Evolutionary conservation across 2,329 filamentous ascomycete genomes (phyloP), one percentile per base, ranked within the genome.

Genomic region (Beauveria brongniartii): DNA sequence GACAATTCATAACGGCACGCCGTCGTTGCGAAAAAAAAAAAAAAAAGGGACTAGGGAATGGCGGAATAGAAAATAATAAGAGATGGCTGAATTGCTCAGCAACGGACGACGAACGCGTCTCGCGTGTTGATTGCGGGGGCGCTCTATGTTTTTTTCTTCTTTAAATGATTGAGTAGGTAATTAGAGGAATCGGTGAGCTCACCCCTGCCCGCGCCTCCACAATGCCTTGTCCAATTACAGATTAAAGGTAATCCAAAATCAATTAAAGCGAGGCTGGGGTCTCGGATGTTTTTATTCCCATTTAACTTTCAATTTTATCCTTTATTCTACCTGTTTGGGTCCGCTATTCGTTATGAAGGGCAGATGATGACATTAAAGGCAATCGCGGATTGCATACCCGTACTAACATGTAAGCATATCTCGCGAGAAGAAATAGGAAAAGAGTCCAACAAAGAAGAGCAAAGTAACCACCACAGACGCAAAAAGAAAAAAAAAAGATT

Each of bases 241-340:
- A 55, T 55, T 55, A 55, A n/a, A 41, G 7, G 34, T 30, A 47
- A 26, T 34, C 16, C 34, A 55, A 22, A 55, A 46, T 46, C 54
- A 55, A 47, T 47, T 24, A 55, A 55, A 55, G 20, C 28, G 54
- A 55, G 54, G 54, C 54, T 55, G 54, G 40, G 54, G 37, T 34
- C 37, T 55, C 22, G 37, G 34, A 22, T 43, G 7, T 55, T 55
- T 43, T 22, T 55, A 22, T 37, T 6, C 6, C 5, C 14, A 37
- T 14, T 37, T 1, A 44, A 1, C 28, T 16, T 30, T n/a, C 3
- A 4, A 12, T 34, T 37, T 12, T 37, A 9, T 51, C 22, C 30
- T 34, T 14, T 14, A 34, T 34, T 37, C 34, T 5, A 48, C 10
- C 24, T 48, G 20, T 3, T 48, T 18, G 4, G 22, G 46, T 48